Evolutionary conservation across 768 basidiomycete genomes (phyloP).

Genomic region (Ramaria sp.): DNA sequence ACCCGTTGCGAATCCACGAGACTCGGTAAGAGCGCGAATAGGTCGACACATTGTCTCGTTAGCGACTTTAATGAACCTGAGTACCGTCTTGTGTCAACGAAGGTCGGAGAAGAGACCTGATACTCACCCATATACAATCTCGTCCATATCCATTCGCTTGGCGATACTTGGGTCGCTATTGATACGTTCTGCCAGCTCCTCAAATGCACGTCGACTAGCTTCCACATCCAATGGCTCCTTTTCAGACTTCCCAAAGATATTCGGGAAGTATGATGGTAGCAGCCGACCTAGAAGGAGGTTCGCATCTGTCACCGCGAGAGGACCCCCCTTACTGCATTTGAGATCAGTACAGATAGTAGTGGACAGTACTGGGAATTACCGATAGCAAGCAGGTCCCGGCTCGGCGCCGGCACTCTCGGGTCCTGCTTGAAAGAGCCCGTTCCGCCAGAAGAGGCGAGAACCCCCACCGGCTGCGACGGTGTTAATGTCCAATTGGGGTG

Average conservation of each 20-base stretch:
- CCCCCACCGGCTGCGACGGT: slow-evolving; percentile 95
- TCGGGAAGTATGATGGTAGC: slow-evolving; percentile 85
- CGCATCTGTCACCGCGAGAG: slow-evolving; percentile 86
- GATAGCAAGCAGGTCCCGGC: slow-evolving; percentile 87
- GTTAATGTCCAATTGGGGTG: slow-evolving; percentile 90
- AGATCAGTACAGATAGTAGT: background rate
- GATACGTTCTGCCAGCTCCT: slow-evolving; percentile 56
- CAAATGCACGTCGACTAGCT: slow-evolving; percentile 59
- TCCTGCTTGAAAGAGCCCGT: slow-evolving; percentile 84
- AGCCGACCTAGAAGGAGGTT: slow-evolving; percentile 85
- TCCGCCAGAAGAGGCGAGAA: slow-evolving; percentile 77
- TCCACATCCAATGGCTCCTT: slow-evolving; percentile 73
- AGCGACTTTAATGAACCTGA: slow-evolving; percentile 87
- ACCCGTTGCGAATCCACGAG: slow-evolving; percentile 72
- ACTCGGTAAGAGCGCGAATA: slow-evolving; percentile 85
- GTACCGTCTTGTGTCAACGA: background rate
- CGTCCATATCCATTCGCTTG: slow-evolving; percentile 48
- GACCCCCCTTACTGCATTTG: slow-evolving; percentile 68
- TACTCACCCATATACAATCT: slow-evolving; percentile 78
- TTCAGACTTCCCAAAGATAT: slow-evolving; percentile 87
- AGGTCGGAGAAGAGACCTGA: background rate
- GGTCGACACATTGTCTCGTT: slow-evolving; percentile 96
- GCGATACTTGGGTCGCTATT: slow-evolving; percentile 43
- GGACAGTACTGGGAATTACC: slow-evolving; percentile 32
- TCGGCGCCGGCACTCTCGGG: slow-evolving; percentile 91